Base-by-base conservation (phyloP, 2,329 filamentous ascomycete genomes). In the Exophiala phaeomuriformis region DNA sequence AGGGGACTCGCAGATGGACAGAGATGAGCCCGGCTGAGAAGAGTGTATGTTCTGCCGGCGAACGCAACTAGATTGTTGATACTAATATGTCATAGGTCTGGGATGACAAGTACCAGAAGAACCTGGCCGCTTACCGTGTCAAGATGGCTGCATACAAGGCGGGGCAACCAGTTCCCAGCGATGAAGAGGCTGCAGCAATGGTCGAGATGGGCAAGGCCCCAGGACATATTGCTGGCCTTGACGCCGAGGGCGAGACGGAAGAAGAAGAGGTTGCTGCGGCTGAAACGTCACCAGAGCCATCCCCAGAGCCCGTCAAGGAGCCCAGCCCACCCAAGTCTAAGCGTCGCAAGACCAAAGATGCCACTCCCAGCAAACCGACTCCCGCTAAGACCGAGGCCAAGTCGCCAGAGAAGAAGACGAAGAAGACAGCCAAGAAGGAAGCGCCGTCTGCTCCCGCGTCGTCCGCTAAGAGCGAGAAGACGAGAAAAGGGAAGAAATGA, bases 1-100 rank as follows among this genome's bases (percentile, higher is more conserved):
- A 95, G 71, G 88, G 90, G 39, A 90, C 89, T 66, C 83, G 83
- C 64, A 82, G 90, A 65, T 96, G 91, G 91, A 80, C 83, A 57
- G 79, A 81, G 60, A 89, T 96, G 84, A 75, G 76, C 4, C 78
- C 84, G 1, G 71, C 75, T 6, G 85, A 94, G 73, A 94, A 94
- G 66, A 72, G 78, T 69, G 81, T 84, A 68, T 63, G 73, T 67
- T 27, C 32, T 43, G 44, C 9, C 12, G 35, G 9, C 29, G 12
- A 48, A 32, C 12, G n/a, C 2, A 29, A 48, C 33, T 31, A 30
- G 32, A 27, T 31, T 5, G 6, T 44, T 8, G 31, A 31, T 27
- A 6, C 36, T 56, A 42, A 63, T 51, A 28, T 4, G 53, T 9
- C 35, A 5, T 54, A 79, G 77, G 58, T 72, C 49, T 82, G 79